Evolutionary conservation across 2,329 filamentous ascomycete genomes (phyloP), one percentile per base, ranked within the genome.

Genomic region (Sporothrix sp.): DNA sequence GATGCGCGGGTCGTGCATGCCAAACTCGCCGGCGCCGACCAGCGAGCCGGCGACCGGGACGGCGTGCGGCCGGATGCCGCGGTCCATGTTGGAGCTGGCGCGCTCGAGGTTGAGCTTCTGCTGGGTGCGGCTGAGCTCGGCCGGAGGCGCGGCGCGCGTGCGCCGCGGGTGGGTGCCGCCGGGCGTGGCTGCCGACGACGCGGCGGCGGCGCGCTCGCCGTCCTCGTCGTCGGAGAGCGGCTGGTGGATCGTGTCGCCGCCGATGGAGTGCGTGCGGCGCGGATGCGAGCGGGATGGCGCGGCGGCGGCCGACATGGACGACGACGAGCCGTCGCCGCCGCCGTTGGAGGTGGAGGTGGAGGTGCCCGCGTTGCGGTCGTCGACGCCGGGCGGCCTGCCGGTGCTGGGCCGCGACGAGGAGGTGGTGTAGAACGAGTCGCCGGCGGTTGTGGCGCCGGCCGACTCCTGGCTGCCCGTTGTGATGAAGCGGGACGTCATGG

Each of bases 81-180:
- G 79, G 58, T 87, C 84, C 43, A 87, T 82, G 56, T 77, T 79
- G 3, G 83, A 86, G 61, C 82, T 85, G 27, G 82, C 84, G 33
- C 84, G 76, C 61, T 87, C 83, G 1, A 88, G 72, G 66, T 86
- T 83, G 13, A 88, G 70, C 60, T 88, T 88, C 63, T 87, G 83
- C 65, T 87, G 83, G 1, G 82, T 86, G 13, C 84, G 75, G 49
- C 81, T 85, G 57, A 78, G 73, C 53, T 79, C 75, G 1, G 74
- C 72, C 1, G 71, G 64, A 1, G 68, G 67, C 10, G 56, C 52
- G 3, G 35, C 25, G n/a, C 43, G 51, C 0, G 51, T 54, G 23
- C 54, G 56, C 18, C 56, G 56, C 7, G 53, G 45, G 3, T 54
- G 48, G 6, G 37, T 27, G 3, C 42, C 30, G 5, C 32, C 40